phyloP scores from a whole-genome alignment of 371 early-diverging fungal species.

The Thermomucor indicae-seudaticae region DNA sequence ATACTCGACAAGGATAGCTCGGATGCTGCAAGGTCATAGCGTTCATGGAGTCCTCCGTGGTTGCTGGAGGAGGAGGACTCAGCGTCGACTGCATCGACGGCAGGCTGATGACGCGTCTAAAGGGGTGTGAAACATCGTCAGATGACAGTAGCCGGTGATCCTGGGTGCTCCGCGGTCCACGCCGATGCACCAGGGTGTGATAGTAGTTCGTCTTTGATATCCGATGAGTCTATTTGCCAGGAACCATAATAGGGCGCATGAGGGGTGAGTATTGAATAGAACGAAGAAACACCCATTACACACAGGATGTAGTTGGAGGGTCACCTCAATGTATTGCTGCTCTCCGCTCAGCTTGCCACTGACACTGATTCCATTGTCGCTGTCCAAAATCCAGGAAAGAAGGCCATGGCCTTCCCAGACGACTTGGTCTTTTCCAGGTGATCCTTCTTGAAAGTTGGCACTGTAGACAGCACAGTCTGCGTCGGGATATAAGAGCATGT shows the following conservation, averaged over 20 bases:
- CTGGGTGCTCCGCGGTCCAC: slow-evolving; percentile 13
- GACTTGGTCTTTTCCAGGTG: slow-evolving; percentile 11
- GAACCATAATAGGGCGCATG: background rate
- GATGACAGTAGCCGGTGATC: background rate
- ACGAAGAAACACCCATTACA: slow-evolving; percentile 1
- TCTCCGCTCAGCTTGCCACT: slow-evolving; percentile 5
- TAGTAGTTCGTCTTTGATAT: slow-evolving; percentile 13
- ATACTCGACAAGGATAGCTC: too few species aligned
- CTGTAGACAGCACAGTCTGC: slow-evolving; percentile 44
- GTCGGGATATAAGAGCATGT: slow-evolving; percentile 35
- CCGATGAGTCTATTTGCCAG: slow-evolving; percentile 12
- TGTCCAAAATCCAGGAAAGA: slow-evolving; percentile 41
- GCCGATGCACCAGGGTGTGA: slow-evolving; percentile 15
- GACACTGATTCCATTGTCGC: slow-evolving; percentile 14
- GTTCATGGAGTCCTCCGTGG: too few species aligned
- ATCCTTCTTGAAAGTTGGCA: slow-evolving; percentile 33
- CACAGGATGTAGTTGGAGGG: slow-evolving; percentile 42
- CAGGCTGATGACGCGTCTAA: slow-evolving; percentile 14
- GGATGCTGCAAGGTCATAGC: too few species aligned
- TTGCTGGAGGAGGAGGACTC: background rate
- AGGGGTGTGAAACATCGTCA: slow-evolving; percentile 3
- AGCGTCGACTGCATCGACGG: slow-evolving; percentile 17
- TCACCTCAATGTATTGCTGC: slow-evolving; percentile 16
- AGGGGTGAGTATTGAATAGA: background rate
- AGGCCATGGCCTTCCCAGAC: slow-evolving; percentile 51